Conservation (phyloP, 352 stramenopile genomes). For the Labyrinthula sp. region DNA sequence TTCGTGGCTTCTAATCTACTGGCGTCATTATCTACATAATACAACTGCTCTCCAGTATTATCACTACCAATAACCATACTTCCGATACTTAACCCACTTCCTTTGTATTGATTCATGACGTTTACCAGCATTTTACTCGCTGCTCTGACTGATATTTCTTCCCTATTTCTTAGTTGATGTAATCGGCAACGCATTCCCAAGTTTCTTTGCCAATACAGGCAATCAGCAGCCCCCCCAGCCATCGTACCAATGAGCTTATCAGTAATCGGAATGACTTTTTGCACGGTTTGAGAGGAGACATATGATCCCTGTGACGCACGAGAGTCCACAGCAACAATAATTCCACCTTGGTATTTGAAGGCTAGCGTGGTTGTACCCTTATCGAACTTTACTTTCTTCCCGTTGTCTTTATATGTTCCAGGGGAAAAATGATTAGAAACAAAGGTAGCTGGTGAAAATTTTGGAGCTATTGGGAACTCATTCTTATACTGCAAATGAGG, state of each 20-base stretch:
- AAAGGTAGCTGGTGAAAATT: no score
- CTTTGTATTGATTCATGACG: constrained; percentile 88
- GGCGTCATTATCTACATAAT: constrained; percentile 99
- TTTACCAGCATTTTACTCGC: constrained; percentile 96
- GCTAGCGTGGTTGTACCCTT: constrained; percentile 98
- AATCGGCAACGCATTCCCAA: constrained; percentile 76
- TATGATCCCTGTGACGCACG: constrained; percentile 93
- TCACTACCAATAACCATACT: constrained; percentile 99
- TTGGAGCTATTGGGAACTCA: no score
- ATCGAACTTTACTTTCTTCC: constrained; percentile 82
- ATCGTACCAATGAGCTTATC: constrained; percentile 97
- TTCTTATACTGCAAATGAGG: no score
- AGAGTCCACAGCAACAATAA: constrained; percentile 95
- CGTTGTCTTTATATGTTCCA: constrained; percentile 67
- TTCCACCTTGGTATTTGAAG: constrained; percentile 95
- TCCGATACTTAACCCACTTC: constrained; percentile 65
- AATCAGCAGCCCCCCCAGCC: constrained; percentile 91
- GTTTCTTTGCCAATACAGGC: constrained; percentile 97
- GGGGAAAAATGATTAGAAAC: constrained; percentile 23
- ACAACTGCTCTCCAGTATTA: constrained; percentile 82
- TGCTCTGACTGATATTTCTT: constrained; percentile 91
- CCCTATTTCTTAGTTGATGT: constrained; percentile 96
- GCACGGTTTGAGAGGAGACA: constrained; percentile 86
- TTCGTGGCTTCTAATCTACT: constrained; percentile 83
- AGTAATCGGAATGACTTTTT: constrained; percentile 99